Evolutionary conservation across 2,329 filamentous ascomycete genomes (phyloP).

Genomic region (Cylindrodendrum hubeiense): DNA sequence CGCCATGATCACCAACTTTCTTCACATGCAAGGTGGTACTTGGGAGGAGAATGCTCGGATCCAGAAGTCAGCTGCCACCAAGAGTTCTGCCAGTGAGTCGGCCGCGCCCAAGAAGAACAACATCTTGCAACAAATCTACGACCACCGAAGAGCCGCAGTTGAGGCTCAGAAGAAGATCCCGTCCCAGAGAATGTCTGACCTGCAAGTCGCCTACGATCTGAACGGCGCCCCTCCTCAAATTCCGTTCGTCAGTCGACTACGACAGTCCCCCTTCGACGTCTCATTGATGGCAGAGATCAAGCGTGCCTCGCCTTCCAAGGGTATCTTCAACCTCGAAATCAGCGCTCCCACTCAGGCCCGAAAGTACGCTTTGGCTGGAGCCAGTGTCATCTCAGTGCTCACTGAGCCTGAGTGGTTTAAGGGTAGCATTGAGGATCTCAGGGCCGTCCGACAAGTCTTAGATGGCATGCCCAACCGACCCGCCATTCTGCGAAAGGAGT

Average conservation of each 20-base stretch:
- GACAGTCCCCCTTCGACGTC: conserved; percentile 87
- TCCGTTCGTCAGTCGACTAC: conserved; percentile 81
- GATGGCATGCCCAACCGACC: conserved; percentile 92
- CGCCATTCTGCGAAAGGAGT: conserved; percentile 93
- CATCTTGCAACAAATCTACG: conserved; percentile 93
- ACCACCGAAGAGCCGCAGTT: conserved; percentile 80
- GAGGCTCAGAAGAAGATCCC: conserved; percentile 85
- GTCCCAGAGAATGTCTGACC: conserved; percentile 83
- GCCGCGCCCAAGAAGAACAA: conserved; percentile 74
- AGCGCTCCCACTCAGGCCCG: conserved; percentile 91
- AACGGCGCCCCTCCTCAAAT: conserved; percentile 88
- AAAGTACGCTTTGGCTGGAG: conserved; percentile 92
- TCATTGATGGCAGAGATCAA: conserved; percentile 98
- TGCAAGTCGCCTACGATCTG: conserved; percentile 88
- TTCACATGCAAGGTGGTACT: conserved; percentile 88
- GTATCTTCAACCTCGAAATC: conserved; percentile 87
- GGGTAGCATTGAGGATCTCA: conserved; percentile 93
- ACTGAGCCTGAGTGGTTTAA: conserved; percentile 99
- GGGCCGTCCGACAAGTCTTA: conserved; percentile 88
- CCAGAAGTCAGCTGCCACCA: conserved; percentile 54
- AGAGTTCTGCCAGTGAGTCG: conserved; percentile 39
- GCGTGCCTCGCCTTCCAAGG: conserved; percentile 95
- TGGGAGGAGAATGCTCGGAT: conserved; percentile 84
- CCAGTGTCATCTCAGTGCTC: conserved; percentile 97
- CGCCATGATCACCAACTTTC: conserved; percentile 91